Evolutionary conservation across 306 rosid species (phyloP), one percentile per base, ranked within the genome.

Genomic region (Bauhinia variegata): DNA sequence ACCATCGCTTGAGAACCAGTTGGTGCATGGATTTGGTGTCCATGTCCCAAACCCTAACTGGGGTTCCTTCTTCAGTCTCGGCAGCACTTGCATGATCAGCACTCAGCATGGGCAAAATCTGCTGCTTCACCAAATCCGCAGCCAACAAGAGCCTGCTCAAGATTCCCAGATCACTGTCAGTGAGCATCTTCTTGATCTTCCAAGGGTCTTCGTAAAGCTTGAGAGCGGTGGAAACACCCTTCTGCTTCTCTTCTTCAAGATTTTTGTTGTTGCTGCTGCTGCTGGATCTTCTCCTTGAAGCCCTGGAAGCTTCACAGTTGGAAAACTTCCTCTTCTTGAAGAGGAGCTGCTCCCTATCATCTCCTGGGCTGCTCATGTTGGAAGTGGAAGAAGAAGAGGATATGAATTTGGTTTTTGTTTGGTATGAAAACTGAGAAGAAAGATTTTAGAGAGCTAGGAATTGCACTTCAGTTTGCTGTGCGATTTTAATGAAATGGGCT

Each of bases 141-240:
- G 43, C 46, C 49, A 69, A 10, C 66, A 69, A 34, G 2, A 69
- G 65, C 9, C 39, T 28, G 37, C 74, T 57, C 8, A 52, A 42
- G 33, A 9, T 68, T 15, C 74, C 57, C 38, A 68, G 47, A 56
- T 57, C 74, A 38, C 74, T 69, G 1, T 16, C 30, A 4, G 30
- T 47, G 14, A 69, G 38, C 13, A 1, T 33, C 66, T 69, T 69
- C 30, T 44, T 69, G 28, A 69, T 46, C 17, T 46, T 69, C 57
- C 66, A 69, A 2, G 58, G 66, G 11, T 47, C 65, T 4, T 46
- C 74, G 15, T 43, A 69, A 16, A 44, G 58, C 38, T 57, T 56
- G 11, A 69, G 37, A 6, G 36, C 7, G 3, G 48, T 56, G 11
- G 74, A 68, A 34, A 34, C 63, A 3, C 42, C 46, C 17, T 36